Conservation (phyloP, 1,284 basidiomycete genomes). For the Baeospora myosura region DNA sequence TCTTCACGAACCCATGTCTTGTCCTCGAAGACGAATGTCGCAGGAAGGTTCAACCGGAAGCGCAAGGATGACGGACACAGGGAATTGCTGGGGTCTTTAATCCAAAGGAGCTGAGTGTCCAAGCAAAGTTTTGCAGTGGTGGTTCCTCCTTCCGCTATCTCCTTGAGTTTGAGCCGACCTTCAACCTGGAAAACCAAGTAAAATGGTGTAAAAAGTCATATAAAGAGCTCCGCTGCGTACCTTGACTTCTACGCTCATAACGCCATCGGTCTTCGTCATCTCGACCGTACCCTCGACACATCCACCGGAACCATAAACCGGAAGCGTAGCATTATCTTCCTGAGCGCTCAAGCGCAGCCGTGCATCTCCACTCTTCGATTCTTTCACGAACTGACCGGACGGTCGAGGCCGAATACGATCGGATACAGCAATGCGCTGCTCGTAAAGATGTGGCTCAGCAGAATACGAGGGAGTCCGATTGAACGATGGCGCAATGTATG, state of each 20-base stretch:
- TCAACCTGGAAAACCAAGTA: conserved; percentile 38
- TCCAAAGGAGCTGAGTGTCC: conserved; percentile 49
- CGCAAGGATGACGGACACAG: conserved; percentile 45
- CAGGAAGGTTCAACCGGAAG: conserved; percentile 52
- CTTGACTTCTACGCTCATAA: conserved; percentile 58
- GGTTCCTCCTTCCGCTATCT: conserved; percentile 59
- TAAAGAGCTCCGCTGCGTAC: conserved; percentile 25
- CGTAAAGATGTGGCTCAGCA: conserved; percentile 44
- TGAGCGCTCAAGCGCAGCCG: conserved; percentile 47
- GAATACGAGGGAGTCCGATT: conserved; percentile 37
- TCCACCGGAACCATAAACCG: conserved; percentile 49
- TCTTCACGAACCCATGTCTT: conserved; percentile 53
- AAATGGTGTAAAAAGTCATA: conserved; percentile 7
- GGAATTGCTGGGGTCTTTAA: conserved; percentile 32
- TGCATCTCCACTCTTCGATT: conserved; percentile 46
- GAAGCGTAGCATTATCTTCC: conserved; percentile 38
- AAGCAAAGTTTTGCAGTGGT: conserved; percentile 44
- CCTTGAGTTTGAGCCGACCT: conserved; percentile 49
- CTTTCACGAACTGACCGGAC: conserved; percentile 50
- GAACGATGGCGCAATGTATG: conserved; percentile 30
- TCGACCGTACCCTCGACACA: conserved; percentile 52
- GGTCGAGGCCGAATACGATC: conserved; percentile 35
- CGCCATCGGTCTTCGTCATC: conserved; percentile 44
- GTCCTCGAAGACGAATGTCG: conserved; percentile 47
- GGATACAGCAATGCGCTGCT: conserved; percentile 47